These are phyloP conservation scores for Elaeis guineensis DNA, from an alignment of 176 grass and related monocot genomes.

Conservation along the genomic window DNA sequence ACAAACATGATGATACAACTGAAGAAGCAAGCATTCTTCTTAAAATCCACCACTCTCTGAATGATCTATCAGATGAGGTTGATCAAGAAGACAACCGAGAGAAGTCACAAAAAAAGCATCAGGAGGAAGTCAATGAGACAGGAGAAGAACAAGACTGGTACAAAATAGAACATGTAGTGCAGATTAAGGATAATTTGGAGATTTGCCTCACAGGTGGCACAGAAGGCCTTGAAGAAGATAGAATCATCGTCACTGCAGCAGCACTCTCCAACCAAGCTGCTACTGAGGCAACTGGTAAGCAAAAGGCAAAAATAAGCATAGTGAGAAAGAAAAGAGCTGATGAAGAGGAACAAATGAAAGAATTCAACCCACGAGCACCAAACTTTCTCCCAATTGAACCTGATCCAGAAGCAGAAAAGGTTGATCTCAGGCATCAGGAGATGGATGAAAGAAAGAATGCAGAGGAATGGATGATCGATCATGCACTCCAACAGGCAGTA, in stretches of 20 bases:
- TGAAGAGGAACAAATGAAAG: conserved; percentile 26
- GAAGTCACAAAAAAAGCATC: neutral
- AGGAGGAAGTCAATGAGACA: neutral
- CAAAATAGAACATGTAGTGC: neutral
- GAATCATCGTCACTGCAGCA: neutral
- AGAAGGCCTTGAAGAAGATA: conserved; percentile 42
- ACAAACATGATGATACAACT: neutral
- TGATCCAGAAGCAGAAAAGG: conserved; percentile 55
- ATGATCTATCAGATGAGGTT: neutral
- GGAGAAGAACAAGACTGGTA: neutral
- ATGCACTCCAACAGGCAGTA: conserved; percentile 60
- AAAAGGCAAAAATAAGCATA: conserved; percentile 25
- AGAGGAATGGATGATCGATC: conserved; percentile 93
- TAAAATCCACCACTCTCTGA: neutral
- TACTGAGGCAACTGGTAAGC: conserved; percentile 17
- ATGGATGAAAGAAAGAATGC: conserved; percentile 55
- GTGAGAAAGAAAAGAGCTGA: conserved; percentile 22
- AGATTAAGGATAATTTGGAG: conserved; percentile 18
- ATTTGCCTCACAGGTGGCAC: conserved; percentile 31
- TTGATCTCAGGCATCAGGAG: conserved; percentile 64
- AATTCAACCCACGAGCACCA: conserved; percentile 50
- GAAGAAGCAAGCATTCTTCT: neutral
- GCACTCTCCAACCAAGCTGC: neutral
- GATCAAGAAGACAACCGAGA: neutral
- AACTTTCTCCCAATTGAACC: conserved; percentile 49